These are phyloP conservation scores for Clohesyomyces aquaticus DNA, from an alignment of 495 filamentous ascomycete genomes.

Conservation along the genomic window DNA sequence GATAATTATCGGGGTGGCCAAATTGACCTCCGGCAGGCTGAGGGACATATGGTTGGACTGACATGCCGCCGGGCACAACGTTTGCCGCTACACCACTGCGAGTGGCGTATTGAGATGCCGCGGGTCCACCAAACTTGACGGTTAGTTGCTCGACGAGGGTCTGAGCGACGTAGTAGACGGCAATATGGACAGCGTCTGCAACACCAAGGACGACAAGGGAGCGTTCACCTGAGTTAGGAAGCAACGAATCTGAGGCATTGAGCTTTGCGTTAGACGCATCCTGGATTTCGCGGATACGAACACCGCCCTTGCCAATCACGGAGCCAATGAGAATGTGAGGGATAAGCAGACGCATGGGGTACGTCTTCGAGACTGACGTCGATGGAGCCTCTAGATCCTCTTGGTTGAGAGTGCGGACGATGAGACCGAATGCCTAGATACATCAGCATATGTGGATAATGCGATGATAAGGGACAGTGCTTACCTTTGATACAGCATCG, in stretches of 20 bases:
- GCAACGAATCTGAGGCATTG: constrained; percentile 92
- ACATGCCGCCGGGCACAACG: constrained; percentile 94
- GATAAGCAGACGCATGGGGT: constrained; percentile 91
- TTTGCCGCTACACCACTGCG: constrained; percentile 91
- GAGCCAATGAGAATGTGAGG: constrained; percentile 97
- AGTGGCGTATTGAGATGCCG: constrained; percentile 94
- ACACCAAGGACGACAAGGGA: constrained; percentile 74
- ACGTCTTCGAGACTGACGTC: constrained; percentile 91
- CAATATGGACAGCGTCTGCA: constrained; percentile 85
- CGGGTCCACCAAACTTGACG: constrained; percentile 92
- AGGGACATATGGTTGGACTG: constrained; percentile 93
- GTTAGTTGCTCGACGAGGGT: constrained; percentile 95
- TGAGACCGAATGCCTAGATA: constrained; percentile 88
- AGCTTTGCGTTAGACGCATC: constrained; percentile 95
- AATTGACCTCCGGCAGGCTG: constrained; percentile 90
- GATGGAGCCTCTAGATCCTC: constrained; percentile 86
- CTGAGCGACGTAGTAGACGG: constrained; percentile 96
- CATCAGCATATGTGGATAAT: constrained; percentile 31
- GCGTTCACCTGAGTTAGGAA: constrained; percentile 91
- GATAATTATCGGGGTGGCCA: constrained; percentile 86
- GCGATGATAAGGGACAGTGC: constrained; percentile 34
- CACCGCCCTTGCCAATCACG: constrained; percentile 95
- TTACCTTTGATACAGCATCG: constrained; percentile 95
- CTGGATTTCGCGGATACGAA: constrained; percentile 96
- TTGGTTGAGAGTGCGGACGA: constrained; percentile 97